These are phyloP conservation scores for Sphenostylis stenocarpa DNA, from an alignment of 306 rosid genomes.

Conservation along the genomic window DNA sequence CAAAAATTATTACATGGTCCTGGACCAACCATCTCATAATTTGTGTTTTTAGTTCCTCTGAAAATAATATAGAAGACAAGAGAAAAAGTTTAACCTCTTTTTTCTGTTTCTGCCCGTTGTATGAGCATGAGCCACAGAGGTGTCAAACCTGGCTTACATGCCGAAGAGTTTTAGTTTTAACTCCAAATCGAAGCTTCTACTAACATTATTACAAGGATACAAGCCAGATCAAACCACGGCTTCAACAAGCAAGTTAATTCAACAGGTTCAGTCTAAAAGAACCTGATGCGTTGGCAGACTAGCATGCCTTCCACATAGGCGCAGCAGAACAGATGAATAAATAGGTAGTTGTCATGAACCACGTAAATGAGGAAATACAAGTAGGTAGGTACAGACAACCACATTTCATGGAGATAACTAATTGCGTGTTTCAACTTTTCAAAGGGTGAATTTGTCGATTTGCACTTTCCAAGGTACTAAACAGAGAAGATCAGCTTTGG, in stretches of 20 bases:
- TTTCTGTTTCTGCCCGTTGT: no score
- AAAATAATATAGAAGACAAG: no score
- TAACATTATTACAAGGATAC: constrained; percentile 55
- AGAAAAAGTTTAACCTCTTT: no score
- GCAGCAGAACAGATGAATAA: not conserved
- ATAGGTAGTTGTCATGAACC: not conserved
- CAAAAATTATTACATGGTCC: no score
- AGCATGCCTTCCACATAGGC: not conserved
- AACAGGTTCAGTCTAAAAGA: not conserved
- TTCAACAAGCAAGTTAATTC: constrained; percentile 31
- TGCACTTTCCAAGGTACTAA: not conserved
- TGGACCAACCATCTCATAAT: no score
- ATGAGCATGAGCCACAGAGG: no score
- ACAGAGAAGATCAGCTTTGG: not conserved
- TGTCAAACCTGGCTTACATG: no score
- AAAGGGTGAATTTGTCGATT: not conserved
- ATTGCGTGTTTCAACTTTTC: not conserved
- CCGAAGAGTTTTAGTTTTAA: constrained; percentile 58
- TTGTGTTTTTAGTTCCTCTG: no score
- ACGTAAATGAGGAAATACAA: not conserved
- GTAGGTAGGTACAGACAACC: not conserved
- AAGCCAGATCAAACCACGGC: constrained; percentile 58
- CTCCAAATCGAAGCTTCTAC: constrained; percentile 76
- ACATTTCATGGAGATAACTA: not conserved
- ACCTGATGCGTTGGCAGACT: not conserved